A percentile compares a stretch with the other conserved stretches of the same genome.
Evolutionary conservation across 169 alveolate genomes (phyloP).

Genomic region (Plasmodium blacklocki): DNA sequence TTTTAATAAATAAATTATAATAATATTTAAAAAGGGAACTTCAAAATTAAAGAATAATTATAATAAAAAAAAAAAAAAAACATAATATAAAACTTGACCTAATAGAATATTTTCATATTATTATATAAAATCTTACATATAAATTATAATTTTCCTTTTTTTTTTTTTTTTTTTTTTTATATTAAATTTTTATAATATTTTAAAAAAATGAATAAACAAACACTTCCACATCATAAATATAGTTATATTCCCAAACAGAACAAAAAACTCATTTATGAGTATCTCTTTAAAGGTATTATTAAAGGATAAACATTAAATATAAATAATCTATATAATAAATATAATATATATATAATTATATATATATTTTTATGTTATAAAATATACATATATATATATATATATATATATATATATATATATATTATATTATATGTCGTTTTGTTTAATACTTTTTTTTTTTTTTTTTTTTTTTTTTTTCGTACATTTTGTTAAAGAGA

Average conservation of each 20-base stretch:
- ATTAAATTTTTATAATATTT: not conserved
- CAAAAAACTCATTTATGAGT: constrained; percentile 82
- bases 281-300: constrained; percentile 83
- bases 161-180: constrained; percentile 11
- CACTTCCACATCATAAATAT: constrained; percentile 78
- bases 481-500: too few relatives aligned
- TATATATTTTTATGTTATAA: not conserved
- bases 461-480: too few relatives aligned
- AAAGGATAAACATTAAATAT: not conserved
- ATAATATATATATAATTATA: not conserved
- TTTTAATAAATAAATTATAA: too few relatives aligned
- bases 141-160: not conserved
- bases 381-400: not conserved
- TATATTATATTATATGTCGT: not conserved
- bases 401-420: not conserved
- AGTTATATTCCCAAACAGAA: constrained; percentile 87
- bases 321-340: not conserved
- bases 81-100: too few relatives aligned
- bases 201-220: constrained; percentile 33
- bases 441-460: too few relatives aligned
- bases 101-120: not conserved
- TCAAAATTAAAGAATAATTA: too few relatives aligned
- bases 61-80: too few relatives aligned
- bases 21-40: too few relatives aligned
- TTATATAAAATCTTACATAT: too few relatives aligned